Conservation (phyloP, 2,329 filamentous ascomycete genomes). For the Hymenoscyphus repandus region DNA sequence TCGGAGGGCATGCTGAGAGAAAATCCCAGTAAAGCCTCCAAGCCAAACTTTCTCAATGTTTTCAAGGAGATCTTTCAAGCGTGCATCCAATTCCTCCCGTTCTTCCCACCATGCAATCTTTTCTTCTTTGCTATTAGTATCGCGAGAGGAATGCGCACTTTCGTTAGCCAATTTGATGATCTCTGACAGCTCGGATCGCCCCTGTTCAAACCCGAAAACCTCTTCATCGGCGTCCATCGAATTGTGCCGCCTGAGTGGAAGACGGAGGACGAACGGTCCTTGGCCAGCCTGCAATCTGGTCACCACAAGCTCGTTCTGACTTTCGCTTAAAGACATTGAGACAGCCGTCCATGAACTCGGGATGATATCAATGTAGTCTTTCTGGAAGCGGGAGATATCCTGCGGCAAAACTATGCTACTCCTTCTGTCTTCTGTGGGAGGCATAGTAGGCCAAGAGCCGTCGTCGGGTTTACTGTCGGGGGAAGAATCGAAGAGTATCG, state of each 20-base stretch:
- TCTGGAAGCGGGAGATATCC: conserved; percentile 63
- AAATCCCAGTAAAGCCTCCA: conserved; percentile 90
- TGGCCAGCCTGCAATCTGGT: conserved; percentile 74
- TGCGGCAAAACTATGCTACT: conserved; percentile 42
- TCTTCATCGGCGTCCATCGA: conserved; percentile 76
- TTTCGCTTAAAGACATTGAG: conserved; percentile 78
- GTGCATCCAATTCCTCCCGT: conserved; percentile 71
- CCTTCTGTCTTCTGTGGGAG: conserved; percentile 36
- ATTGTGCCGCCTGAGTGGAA: conserved; percentile 79
- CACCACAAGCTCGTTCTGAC: conserved; percentile 77
- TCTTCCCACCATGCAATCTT: conserved; percentile 87
- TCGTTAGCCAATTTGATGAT: conserved; percentile 79
- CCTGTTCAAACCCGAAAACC: conserved; percentile 77
- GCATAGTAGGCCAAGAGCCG: conserved; percentile 41
- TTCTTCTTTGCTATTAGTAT: conserved; percentile 68
- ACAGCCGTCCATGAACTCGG: conserved; percentile 79
- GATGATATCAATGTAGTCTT: conserved; percentile 79
- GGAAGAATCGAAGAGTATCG: conserved; percentile 33
- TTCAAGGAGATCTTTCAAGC: conserved; percentile 70
- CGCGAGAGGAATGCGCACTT: conserved; percentile 69
- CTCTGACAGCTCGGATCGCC: conserved; percentile 71
- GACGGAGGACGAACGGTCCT: conserved; percentile 76
- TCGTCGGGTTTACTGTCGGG: conserved; percentile 18
- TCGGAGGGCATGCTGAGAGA: conserved; percentile 66
- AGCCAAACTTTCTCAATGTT: conserved; percentile 94